A percentile compares a stretch with the other conserved stretches of the same genome.
Conservation (phyloP, 441 rosid genomes). For the Pelargonium australe region DNA sequence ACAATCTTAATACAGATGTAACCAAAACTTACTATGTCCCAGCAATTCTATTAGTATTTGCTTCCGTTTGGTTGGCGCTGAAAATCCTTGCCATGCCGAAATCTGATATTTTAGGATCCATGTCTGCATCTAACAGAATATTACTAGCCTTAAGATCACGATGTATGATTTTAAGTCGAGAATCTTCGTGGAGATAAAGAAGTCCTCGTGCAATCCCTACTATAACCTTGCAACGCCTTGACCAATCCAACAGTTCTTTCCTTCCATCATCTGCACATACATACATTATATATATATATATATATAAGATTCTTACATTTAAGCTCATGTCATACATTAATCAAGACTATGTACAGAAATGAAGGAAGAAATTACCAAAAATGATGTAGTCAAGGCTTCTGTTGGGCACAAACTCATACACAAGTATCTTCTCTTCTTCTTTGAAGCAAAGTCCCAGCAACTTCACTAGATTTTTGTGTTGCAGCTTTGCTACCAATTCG, state of each 20-base stretch:
- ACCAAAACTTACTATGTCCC: conserved; percentile 43
- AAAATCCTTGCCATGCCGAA: conserved; percentile 49
- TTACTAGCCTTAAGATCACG: conserved; percentile 50
- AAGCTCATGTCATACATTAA: neutral
- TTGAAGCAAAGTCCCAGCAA: no score
- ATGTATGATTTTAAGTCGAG: conserved; percentile 41
- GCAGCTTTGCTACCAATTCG: no score
- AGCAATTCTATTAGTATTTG: conserved; percentile 30
- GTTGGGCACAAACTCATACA: conserved; percentile 48
- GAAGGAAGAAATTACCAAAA: conserved; percentile 28
- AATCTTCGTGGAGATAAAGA: conserved; percentile 46
- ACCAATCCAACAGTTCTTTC: conserved; percentile 36
- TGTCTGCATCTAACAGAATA: conserved; percentile 31
- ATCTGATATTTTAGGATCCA: conserved; percentile 44
- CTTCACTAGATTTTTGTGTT: no score
- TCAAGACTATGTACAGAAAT: neutral
- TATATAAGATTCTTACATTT: neutral
- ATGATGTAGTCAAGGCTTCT: conserved; percentile 43
- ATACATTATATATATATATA: no score
- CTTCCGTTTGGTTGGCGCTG: conserved; percentile 29
- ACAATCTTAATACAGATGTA: no score
- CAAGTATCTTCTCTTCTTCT: no score
- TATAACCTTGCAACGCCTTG: conserved; percentile 32
- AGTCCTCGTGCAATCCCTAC: conserved; percentile 37
- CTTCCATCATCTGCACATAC: conserved; percentile 25